Evolutionary conservation across 176 grass and related monocot species (phyloP).

Genomic region (Oryza coarctata): DNA sequence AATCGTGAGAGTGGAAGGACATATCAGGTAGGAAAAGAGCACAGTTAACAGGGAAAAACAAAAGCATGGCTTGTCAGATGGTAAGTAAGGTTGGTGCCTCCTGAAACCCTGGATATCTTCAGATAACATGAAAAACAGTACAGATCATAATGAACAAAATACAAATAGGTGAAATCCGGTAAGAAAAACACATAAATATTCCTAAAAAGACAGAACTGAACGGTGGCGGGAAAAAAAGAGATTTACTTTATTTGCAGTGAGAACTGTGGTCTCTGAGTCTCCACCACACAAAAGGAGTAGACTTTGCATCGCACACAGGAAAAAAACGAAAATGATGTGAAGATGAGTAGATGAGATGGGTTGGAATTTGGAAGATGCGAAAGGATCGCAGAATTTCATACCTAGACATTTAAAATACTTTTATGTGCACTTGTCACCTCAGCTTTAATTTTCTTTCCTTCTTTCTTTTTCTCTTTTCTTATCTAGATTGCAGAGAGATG

Average conservation of each 20-base stretch:
- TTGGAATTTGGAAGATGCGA: conserved; percentile 27
- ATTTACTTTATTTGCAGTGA: conserved; percentile 1
- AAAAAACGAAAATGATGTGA: neutral
- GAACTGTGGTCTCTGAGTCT: neutral
- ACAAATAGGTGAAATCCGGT: conserved; percentile 7
- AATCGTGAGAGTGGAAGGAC: too few species aligned
- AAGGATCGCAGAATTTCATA: conserved; percentile 24
- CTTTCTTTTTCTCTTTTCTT: conserved; percentile 22
- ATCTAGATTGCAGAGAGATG: conserved; percentile 18
- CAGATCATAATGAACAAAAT: neutral
- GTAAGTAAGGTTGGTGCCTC: neutral
- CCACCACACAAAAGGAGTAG: neutral
- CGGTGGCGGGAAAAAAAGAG: neutral
- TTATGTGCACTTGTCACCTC: conserved; percentile 26
- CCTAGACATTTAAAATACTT: conserved; percentile 26
- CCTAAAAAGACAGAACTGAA: too few species aligned
- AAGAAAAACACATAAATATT: conserved; percentile 1
- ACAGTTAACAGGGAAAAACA: too few species aligned
- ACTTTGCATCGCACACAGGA: conserved; percentile 11
- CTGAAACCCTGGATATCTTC: neutral
- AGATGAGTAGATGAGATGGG: conserved; percentile 8
- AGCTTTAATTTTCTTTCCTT: neutral
- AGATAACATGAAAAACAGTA: neutral
- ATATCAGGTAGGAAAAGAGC: too few species aligned
- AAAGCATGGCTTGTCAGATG: too few species aligned